phyloP scores from a whole-genome alignment of 305 asterid genomes.

The Fraxinus sp. region DNA sequence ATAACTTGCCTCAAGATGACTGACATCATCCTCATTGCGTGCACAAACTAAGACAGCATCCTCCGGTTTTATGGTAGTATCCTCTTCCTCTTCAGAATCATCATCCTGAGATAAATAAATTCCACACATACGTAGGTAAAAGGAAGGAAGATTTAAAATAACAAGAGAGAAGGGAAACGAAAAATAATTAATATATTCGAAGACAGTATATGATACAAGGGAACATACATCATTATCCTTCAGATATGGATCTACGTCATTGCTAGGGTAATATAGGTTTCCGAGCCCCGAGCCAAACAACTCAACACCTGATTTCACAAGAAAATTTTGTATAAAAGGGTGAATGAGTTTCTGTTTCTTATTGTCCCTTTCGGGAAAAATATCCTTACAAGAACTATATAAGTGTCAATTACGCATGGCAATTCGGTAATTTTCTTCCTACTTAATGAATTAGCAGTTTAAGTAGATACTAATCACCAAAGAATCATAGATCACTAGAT shows the following conservation, averaged over 20 bases:
- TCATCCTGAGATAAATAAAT: constrained; percentile 51
- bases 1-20: constrained; percentile 83
- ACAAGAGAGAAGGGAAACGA: neutral
- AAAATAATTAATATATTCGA: neutral
- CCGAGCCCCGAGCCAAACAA: constrained; percentile 62
- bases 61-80: constrained; percentile 69
- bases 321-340: neutral
- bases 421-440: neutral
- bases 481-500: neutral
- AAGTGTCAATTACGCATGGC: neutral
- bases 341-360: neutral
- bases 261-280: constrained; percentile 63
- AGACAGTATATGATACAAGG: constrained; percentile 1
- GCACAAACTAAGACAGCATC: constrained; percentile 82
- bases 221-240: constrained; percentile 53
- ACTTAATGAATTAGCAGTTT: neutral
- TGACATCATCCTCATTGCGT: constrained; percentile 82
- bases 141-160: neutral
- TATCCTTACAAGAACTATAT: neutral
- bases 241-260: constrained; percentile 83
- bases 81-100: constrained; percentile 85
- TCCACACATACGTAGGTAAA: neutral
- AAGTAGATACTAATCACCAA: neutral
- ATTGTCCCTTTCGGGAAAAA: neutral
- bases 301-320: constrained; percentile 53